These are phyloP conservation scores for Sugiyamaella valdiviana DNA, from an alignment of 805 yeast genomes.

Conservation along the genomic window DNA sequence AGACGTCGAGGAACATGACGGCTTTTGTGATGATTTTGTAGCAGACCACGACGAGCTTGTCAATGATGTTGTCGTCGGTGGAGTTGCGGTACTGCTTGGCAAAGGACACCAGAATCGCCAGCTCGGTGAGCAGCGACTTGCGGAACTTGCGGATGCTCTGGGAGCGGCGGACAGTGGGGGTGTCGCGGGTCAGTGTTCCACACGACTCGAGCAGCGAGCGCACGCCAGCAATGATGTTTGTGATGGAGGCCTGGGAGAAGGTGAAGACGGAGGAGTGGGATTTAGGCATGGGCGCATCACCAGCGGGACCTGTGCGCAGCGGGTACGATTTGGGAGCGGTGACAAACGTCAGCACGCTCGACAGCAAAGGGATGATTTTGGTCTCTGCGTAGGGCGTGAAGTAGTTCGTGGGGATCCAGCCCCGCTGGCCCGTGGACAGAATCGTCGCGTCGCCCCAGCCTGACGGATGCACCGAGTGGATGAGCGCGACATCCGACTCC, in stretches of 20 bases:
- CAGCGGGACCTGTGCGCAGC: slow-evolving; percentile 1
- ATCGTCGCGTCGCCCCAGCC: slow-evolving; percentile 42
- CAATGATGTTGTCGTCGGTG: slow-evolving; percentile 27
- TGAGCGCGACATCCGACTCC: slow-evolving; percentile 32
- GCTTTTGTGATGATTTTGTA: slow-evolving; percentile 31
- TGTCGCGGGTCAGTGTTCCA: slow-evolving; percentile 32
- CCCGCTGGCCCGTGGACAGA: slow-evolving; percentile 32
- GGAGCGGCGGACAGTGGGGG: slow-evolving; percentile 26
- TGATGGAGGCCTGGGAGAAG: slow-evolving; percentile 33
- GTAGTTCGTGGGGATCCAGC: slow-evolving; percentile 40
- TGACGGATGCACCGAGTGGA: slow-evolving; percentile 35
- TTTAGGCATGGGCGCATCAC: neutral
- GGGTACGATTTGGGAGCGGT: slow-evolving; percentile 29
- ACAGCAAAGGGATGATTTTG: slow-evolving; percentile 33
- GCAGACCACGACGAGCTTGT: slow-evolving; percentile 29
- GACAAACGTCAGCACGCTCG: slow-evolving; percentile 32
- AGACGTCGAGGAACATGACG: slow-evolving; percentile 26
- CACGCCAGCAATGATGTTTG: slow-evolving; percentile 35
- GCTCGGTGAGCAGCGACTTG: slow-evolving; percentile 34
- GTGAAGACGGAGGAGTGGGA: slow-evolving; percentile 18
- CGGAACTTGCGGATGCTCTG: slow-evolving; percentile 30
- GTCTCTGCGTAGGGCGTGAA: slow-evolving; percentile 34
- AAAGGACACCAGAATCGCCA: slow-evolving; percentile 34
- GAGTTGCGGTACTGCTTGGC: slow-evolving; percentile 32
- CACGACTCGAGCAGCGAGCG: slow-evolving; percentile 32